These are phyloP conservation scores for Blastocrithidia nonstop DNA, from an alignment of 208 protist species.

Conservation along the genomic window DNA sequence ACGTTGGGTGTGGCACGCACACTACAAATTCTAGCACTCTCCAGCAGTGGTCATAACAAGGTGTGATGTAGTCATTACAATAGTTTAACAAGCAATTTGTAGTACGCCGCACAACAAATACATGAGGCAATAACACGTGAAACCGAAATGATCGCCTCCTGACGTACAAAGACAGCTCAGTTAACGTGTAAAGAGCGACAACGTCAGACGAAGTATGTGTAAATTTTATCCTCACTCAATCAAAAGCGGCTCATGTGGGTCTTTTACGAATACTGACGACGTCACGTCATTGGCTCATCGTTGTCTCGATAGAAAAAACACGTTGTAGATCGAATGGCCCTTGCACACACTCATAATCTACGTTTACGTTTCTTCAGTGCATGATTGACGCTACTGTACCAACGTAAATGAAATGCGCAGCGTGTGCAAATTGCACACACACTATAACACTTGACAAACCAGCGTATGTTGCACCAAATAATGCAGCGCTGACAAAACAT, in stretches of 20 bases:
- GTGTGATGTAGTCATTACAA: conserved; percentile 76
- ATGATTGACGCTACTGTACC: too few species aligned
- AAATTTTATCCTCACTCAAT: conserved; percentile 37
- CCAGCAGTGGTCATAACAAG: conserved; percentile 78
- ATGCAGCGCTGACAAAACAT: conserved; percentile 27
- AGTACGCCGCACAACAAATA: conserved; percentile 26
- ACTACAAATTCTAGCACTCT: conserved; percentile 61
- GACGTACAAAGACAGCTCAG: conserved; percentile 28
- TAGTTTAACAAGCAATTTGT: conserved; percentile 38
- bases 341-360: too few species aligned
- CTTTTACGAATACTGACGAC: conserved; percentile 44
- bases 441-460: too few species aligned
- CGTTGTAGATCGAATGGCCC: too few species aligned
- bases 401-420: too few species aligned
- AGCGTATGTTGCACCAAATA: too few species aligned
- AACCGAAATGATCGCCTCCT: conserved; percentile 42
- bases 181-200: conserved; percentile 41
- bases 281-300: conserved; percentile 5
- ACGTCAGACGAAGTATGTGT: conserved; percentile 37
- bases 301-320: too few species aligned
- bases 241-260: conserved; percentile 33
- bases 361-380: too few species aligned
- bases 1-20: conserved; percentile 46
- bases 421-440: too few species aligned
- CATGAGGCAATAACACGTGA: conserved; percentile 57